phyloP scores from a whole-genome alignment of 768 basidiomycete genomes.

The Mycena polygramma region DNA sequence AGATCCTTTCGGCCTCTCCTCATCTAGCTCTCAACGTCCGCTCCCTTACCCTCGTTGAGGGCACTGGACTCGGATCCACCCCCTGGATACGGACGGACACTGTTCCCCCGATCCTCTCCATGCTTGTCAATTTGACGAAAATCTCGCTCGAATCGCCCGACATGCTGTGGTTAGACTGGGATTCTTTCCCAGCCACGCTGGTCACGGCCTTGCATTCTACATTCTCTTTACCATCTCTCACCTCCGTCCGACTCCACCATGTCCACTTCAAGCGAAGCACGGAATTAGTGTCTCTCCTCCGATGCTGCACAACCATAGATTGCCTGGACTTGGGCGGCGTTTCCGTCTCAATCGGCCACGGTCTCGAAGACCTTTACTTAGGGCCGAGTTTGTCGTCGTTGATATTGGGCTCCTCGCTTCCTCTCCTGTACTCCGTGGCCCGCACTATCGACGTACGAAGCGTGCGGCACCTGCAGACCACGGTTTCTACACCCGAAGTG shows the following conservation, averaged over 20 bases:
- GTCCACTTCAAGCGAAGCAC: constrained; percentile 9
- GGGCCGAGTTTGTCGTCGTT: constrained; percentile 6
- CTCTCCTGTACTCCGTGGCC: constrained; percentile 18
- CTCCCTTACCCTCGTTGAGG: constrained; percentile 13
- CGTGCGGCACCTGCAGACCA: constrained; percentile 5
- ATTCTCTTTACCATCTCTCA: constrained; percentile 18
- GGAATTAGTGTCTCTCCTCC: constrained; percentile 20
- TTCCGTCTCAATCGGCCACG: background rate
- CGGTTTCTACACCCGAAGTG: background rate
- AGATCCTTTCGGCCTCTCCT: constrained; percentile 26
- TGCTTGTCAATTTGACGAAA: constrained; percentile 19
- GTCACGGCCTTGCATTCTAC: constrained; percentile 1
- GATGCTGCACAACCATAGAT: constrained; percentile 15
- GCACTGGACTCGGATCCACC: background rate
- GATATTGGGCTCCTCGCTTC: background rate
- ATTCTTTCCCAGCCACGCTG: background rate
- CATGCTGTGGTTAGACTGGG: constrained; percentile 3
- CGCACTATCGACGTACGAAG: constrained; percentile 4
- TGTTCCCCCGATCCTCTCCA: constrained; percentile 12
- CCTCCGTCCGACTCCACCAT: constrained; percentile 8
- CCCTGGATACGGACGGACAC: constrained; percentile 18
- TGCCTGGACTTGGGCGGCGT: background rate
- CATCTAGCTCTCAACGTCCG: constrained; percentile 30
- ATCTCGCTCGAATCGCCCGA: constrained; percentile 15
- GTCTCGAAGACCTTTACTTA: background rate